These are phyloP conservation scores for Ophiocordyceps camponoti-saundersi DNA, from an alignment of 2,329 filamentous ascomycete genomes.

Conservation along the genomic window DNA sequence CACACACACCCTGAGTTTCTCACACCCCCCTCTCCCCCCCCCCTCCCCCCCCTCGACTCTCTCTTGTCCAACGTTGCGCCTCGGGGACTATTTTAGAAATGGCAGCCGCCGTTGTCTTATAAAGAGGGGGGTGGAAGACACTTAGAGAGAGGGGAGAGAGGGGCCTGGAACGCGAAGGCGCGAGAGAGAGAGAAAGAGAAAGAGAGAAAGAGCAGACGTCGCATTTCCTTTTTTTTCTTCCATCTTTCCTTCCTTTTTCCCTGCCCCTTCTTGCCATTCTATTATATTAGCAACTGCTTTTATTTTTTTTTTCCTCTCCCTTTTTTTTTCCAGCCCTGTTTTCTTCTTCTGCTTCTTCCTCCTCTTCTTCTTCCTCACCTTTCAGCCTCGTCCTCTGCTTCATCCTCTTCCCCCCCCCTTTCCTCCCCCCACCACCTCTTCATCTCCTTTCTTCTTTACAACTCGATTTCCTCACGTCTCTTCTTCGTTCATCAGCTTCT, in stretches of 20 bases:
- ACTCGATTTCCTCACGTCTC: neutral
- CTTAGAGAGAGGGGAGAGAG: too few relatives aligned
- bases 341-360: neutral
- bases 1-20: too few relatives aligned
- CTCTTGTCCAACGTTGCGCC: too few relatives aligned
- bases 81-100: too few relatives aligned
- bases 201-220: neutral
- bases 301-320: neutral
- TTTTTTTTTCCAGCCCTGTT: neutral
- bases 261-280: too few relatives aligned
- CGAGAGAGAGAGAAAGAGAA: too few relatives aligned
- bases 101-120: neutral
- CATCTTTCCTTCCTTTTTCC: neutral
- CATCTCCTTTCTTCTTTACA: neutral
- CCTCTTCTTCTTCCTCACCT: neutral
- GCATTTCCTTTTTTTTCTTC: too few relatives aligned
- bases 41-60: too few relatives aligned
- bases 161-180: neutral
- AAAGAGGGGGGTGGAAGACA: too few relatives aligned
- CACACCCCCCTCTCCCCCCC: too few relatives aligned
- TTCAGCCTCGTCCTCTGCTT: neutral
- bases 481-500: neutral
- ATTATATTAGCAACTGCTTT: too few relatives aligned
- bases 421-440: neutral
- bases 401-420: neutral